Evolutionary conservation across 331 rosid species (phyloP).

Genomic region (Dryas integrifolia): DNA sequence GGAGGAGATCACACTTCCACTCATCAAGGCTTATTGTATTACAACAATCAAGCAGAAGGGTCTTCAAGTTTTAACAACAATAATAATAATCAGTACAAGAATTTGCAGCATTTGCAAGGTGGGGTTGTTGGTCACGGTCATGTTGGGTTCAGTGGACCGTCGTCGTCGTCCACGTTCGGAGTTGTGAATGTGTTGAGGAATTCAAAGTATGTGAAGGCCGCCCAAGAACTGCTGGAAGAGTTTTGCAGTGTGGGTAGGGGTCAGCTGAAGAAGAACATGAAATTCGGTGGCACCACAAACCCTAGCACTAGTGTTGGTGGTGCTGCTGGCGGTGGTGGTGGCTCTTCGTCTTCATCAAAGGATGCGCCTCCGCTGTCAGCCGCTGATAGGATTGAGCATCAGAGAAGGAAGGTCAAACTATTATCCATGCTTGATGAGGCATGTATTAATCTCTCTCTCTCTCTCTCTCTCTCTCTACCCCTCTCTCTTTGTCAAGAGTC

Average conservation of each 20-base stretch:
- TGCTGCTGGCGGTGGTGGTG: conserved; percentile 27
- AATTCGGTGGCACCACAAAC: conserved; percentile 49
- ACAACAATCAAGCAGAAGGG: conserved; percentile 42
- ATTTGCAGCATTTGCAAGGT: conserved; percentile 1
- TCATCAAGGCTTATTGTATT: conserved; percentile 42
- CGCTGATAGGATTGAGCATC: conserved; percentile 89
- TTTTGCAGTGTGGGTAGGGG: conserved; percentile 93
- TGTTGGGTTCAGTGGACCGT: conserved; percentile 52
- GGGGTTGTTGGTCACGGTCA: conserved; percentile 33
- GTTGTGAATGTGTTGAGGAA: conserved; percentile 72
- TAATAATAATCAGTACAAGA: conserved; percentile 48
- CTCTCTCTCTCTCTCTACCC: conserved; percentile 36
- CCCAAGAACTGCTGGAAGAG: conserved; percentile 86
- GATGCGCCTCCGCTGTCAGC: conserved; percentile 68
- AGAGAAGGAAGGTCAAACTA: conserved; percentile 95
- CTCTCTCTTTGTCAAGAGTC: conserved; percentile 58
- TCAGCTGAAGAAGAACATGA: conserved; percentile 65
- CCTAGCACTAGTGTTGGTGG: conserved; percentile 43
- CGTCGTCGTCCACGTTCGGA: conserved; percentile 54
- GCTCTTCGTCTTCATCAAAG: conserved; percentile 62
- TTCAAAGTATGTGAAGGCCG: conserved; percentile 77
- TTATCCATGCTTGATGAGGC: conserved; percentile 97
- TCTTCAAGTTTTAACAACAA: conserved; percentile 23
- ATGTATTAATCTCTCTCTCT: conserved; percentile 52
- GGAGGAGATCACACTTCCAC: too few relatives aligned